phyloP scores from a whole-genome alignment of 768 basidiomycete genomes.

The Phaeotremella fagi region DNA sequence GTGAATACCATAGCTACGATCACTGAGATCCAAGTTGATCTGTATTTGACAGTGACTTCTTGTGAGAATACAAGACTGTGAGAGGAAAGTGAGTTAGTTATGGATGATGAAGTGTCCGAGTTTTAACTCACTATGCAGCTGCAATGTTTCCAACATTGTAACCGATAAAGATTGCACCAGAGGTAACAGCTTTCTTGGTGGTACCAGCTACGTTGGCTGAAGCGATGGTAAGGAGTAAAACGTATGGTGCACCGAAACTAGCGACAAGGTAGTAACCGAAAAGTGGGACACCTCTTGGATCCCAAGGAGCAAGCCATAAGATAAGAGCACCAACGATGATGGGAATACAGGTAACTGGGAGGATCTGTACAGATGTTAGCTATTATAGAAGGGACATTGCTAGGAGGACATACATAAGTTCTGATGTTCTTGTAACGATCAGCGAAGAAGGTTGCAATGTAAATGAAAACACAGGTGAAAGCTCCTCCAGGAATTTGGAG shows the following conservation, averaged over 20 bases:
- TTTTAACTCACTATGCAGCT: conserved; percentile 16
- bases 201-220: conserved; percentile 46
- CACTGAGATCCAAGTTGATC: conserved; percentile 48
- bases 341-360: conserved; percentile 47
- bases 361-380: conserved; percentile 16
- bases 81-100: neutral
- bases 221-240: conserved; percentile 42
- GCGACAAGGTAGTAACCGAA: conserved; percentile 47
- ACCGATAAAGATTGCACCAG: conserved; percentile 45
- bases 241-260: conserved; percentile 49
- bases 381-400: neutral
- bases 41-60: conserved; percentile 43
- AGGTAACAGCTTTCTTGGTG: conserved; percentile 47
- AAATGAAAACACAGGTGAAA: conserved; percentile 46
- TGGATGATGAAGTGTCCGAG: neutral
- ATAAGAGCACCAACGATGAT: conserved; percentile 45
- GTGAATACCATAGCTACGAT: conserved; percentile 45
- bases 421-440: conserved; percentile 34
- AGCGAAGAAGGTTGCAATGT: conserved; percentile 43
- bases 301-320: conserved; percentile 46
- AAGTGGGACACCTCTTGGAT: conserved; percentile 40
- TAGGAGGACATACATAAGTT: conserved; percentile 35
- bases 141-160: conserved; percentile 40
- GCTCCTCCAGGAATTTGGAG: conserved; percentile 48
- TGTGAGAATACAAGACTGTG: conserved; percentile 32